phyloP scores from a whole-genome alignment of 805 yeast species.

The Yamadazyma sp. region DNA sequence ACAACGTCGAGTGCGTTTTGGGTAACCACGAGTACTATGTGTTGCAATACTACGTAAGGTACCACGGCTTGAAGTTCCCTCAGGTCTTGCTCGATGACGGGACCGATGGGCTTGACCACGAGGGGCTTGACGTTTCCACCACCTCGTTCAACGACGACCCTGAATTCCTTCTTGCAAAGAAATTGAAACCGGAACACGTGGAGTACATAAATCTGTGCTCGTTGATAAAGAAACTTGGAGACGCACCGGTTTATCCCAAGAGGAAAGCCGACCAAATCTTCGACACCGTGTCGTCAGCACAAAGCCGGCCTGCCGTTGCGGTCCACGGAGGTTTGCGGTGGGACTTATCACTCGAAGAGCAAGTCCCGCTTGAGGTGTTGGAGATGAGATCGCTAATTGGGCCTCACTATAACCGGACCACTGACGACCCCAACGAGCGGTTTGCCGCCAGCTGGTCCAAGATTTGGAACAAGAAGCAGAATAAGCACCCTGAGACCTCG shows the following conservation, averaged over 20 bases:
- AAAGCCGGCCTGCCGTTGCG: constrained; percentile 45
- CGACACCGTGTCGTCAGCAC: constrained; percentile 21
- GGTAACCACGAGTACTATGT: constrained; percentile 88
- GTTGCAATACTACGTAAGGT: constrained; percentile 60
- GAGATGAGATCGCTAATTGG: constrained; percentile 70
- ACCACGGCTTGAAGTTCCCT: constrained; percentile 49
- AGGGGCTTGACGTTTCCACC: neutral
- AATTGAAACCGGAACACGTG: constrained; percentile 59
- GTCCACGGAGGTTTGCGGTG: constrained; percentile 85
- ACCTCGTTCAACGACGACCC: constrained; percentile 33
- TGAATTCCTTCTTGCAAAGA: constrained; percentile 48
- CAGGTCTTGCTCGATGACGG: constrained; percentile 19
- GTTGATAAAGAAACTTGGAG: constrained; percentile 60
- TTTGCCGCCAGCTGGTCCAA: constrained; percentile 56
- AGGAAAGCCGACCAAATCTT: constrained; percentile 21
- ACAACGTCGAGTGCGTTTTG: constrained; percentile 68
- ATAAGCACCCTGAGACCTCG: constrained; percentile 26
- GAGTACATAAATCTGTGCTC: constrained; percentile 62
- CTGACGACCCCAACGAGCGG: constrained; percentile 43
- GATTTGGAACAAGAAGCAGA: constrained; percentile 50
- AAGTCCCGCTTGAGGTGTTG: constrained; percentile 60
- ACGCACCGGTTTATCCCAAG: constrained; percentile 45
- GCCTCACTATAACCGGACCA: constrained; percentile 58
- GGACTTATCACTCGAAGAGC: constrained; percentile 56
- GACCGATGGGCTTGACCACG: constrained; percentile 9